Percentiles rank a stretch among this genome's conserved stretches.
Evolutionary conservation across 2,329 filamentous ascomycete genomes (phyloP).

Genomic region (Calonectria pteridis): DNA sequence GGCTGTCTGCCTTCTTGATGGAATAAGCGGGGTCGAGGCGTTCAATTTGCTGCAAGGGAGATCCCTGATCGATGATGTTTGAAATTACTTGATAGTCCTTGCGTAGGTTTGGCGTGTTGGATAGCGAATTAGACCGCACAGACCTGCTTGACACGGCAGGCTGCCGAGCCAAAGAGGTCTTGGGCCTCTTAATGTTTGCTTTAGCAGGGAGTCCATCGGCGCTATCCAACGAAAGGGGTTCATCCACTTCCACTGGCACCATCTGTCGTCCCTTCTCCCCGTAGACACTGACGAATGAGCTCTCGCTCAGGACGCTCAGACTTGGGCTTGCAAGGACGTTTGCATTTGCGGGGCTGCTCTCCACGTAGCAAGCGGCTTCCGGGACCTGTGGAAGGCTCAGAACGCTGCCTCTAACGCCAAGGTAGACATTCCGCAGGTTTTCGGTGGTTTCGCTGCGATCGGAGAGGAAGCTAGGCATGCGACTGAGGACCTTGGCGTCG

Average conservation of each 20-base stretch:
- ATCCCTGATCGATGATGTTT: conserved; percentile 58
- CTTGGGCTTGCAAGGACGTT: conserved; percentile 67
- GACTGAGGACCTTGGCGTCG: conserved; percentile 57
- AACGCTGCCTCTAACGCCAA: conserved; percentile 62
- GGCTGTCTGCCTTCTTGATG: conserved; percentile 46
- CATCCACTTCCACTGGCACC: conserved; percentile 44
- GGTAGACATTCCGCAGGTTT: conserved; percentile 71
- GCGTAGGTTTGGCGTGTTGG: conserved; percentile 43
- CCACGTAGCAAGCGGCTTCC: conserved; percentile 49
- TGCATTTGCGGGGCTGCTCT: conserved; percentile 31
- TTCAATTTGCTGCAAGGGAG: conserved; percentile 65
- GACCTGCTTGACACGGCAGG: conserved; percentile 26
- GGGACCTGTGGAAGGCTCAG: conserved; percentile 62
- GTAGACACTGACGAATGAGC: conserved; percentile 75
- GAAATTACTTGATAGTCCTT: conserved; percentile 60
- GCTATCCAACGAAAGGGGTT: conserved; percentile 48
- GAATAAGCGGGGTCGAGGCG: conserved; percentile 55
- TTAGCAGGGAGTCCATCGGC: conserved; percentile 31
- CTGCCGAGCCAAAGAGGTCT: conserved; percentile 36
- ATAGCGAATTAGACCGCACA: conserved; percentile 48
- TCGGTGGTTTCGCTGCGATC: conserved; percentile 71
- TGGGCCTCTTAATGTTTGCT: conserved; percentile 35
- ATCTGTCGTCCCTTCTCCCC: conserved; percentile 57
- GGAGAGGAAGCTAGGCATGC: conserved; percentile 75
- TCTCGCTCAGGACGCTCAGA: conserved; percentile 75